Conservation (phyloP, 768 basidiomycete species). For the Kwoniella pini region DNA sequence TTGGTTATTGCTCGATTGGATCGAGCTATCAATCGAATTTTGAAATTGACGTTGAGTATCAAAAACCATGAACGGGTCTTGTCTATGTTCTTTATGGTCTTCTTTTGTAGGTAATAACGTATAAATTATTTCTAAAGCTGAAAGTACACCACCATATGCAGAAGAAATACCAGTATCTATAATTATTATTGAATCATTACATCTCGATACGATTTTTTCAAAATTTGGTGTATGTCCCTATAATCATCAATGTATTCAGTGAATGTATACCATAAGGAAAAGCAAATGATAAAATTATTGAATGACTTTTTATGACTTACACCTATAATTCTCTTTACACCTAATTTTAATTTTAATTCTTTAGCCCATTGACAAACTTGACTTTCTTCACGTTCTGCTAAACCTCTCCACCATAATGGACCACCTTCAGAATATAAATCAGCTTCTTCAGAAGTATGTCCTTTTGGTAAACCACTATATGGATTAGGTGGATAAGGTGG, state of each 20-base stretch:
- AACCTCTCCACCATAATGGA: slow-evolving; percentile 92
- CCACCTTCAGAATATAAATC: slow-evolving; percentile 75
- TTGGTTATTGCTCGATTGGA: too few relatives aligned
- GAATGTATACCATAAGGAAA: too few relatives aligned
- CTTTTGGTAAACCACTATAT: slow-evolving; percentile 65
- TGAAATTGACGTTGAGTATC: too few relatives aligned
- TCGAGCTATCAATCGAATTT: too few relatives aligned
- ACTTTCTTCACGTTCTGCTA: slow-evolving; percentile 71
- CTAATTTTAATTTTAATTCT: slow-evolving; percentile 68
- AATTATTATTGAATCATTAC: slow-evolving; percentile 87
- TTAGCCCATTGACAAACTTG: slow-evolving; percentile 71
- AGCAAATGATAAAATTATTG: too few relatives aligned
- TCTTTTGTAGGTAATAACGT: slow-evolving; percentile 63
- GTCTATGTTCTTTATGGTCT: slow-evolving; percentile 24
- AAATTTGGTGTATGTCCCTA: slow-evolving; percentile 94
- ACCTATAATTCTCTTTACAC: slow-evolving; percentile 78
- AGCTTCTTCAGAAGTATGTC: slow-evolving; percentile 66
- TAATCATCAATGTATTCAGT: neutral
- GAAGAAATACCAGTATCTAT: slow-evolving; percentile 97
- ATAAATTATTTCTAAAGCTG: slow-evolving; percentile 84
- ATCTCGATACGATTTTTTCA: slow-evolving; percentile 79
- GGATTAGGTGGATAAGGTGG: slow-evolving; percentile 76
- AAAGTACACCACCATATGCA: slow-evolving; percentile 90
- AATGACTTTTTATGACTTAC: slow-evolving; percentile 24
- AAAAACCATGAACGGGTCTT: slow-evolving; percentile 38